Base-by-base conservation (phyloP, 2,329 filamentous ascomycete species). In the Pezicula neosporulosa region DNA sequence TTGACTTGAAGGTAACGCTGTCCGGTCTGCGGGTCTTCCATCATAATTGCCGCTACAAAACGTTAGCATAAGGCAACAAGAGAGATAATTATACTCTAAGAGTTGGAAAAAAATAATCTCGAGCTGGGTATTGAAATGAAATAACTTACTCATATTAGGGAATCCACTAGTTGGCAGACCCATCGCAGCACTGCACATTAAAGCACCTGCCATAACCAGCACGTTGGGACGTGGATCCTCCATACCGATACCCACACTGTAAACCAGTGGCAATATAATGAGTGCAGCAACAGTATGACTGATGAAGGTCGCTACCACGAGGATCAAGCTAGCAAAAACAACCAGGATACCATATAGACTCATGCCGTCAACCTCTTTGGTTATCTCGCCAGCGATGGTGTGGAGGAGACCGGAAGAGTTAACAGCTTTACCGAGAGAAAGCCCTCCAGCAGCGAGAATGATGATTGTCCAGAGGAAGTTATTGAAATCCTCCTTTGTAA, bases 391-490 rank as follows among this genome's bases (percentile, higher is more conserved):
- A 2, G 94, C 94, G 46, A 99, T 87, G 0, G 91, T 95, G 67
- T 96, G 89, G 30, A 99, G 77, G 10, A 99, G 78, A 1, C 94
- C 94, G 0, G 93, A 97, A 0, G 90, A 94, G 57, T 91, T 93
- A 52, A 99, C 94, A 0, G 93, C 89, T 69, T 96, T 97, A 51
- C 94, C 94, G 0, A 99, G 83, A 1, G 91, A 91, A 33, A 99
- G 75, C 7, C 94, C 94, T 44, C 94, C 94, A 0, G 94, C 93
- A 0, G 94, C 94, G 18, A 99, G 85, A 64, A 99, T 97, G 71
- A 99, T 97, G 70, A 99, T 99, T 18, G 95, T 99, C 94, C 94
- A 99, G 37, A 97, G 87, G 70, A 99, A 99, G 70, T 99, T 99
- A 77, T 99, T 99, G 68, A 99, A 99, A 72, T 99, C 94, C 71